Evolutionary conservation across 176 grass and related monocot species (phyloP).

Genomic region (Oryza longistaminata): DNA sequence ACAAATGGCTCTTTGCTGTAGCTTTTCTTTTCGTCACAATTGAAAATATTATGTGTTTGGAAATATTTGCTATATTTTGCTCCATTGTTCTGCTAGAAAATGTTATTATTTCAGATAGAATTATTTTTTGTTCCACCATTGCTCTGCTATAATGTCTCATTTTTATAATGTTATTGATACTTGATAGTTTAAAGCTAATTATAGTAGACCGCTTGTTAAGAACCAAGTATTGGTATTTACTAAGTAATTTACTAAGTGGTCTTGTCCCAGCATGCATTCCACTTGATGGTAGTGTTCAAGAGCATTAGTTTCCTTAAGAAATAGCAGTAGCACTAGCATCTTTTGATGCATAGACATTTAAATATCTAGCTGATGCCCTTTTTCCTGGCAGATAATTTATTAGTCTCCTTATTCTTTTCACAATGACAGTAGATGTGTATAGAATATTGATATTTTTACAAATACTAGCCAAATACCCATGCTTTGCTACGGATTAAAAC

Average conservation of each 20-base stretch:
- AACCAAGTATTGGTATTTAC: background rate
- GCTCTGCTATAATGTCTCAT: background rate
- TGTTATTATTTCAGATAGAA: background rate
- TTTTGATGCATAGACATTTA: background rate
- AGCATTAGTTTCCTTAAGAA: background rate
- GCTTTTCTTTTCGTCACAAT: background rate
- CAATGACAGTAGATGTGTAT: background rate
- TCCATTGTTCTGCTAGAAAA: background rate
- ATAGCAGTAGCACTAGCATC: background rate
- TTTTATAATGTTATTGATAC: background rate
- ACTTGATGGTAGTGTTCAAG: background rate
- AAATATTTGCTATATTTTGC: background rate
- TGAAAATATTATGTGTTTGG: slow-evolving; percentile 4
- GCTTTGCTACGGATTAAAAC: no score
- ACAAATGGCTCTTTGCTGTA: background rate
- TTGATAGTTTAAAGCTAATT: slow-evolving; percentile 12
- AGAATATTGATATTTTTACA: background rate
- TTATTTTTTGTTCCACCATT: background rate
- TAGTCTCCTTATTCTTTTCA: background rate
- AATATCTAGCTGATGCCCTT: background rate
- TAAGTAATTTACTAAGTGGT: background rate
- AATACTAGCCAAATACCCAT: background rate
- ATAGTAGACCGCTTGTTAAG: background rate
- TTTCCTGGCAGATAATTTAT: background rate
- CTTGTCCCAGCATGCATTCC: background rate